Conservation (phyloP, 352 stramenopile species). For the Pythium aquatile region DNA sequence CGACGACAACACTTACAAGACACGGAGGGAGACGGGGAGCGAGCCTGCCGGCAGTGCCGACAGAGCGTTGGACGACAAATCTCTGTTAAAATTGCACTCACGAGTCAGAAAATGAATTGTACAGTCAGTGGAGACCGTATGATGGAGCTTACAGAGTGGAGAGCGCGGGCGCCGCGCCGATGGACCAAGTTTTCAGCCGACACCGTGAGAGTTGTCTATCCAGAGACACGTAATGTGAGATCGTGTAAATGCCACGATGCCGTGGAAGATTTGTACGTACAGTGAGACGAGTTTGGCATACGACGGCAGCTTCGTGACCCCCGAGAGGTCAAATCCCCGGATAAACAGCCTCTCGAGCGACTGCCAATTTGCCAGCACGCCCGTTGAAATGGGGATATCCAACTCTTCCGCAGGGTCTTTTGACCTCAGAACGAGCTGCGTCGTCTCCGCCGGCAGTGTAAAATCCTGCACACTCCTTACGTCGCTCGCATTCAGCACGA, state of each 20-base stretch:
- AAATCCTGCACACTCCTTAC: slow-evolving; percentile 16
- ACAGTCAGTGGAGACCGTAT: background rate
- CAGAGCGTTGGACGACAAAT: slow-evolving; percentile 24
- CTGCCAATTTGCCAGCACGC: slow-evolving; percentile 15
- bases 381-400: slow-evolving; percentile 5
- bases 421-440: slow-evolving; percentile 15
- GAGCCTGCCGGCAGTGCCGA: slow-evolving; percentile 9
- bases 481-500: slow-evolving; percentile 24
- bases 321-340: slow-evolving; percentile 20
- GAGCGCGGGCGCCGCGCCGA: slow-evolving; percentile 10
- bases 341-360: slow-evolving; percentile 16
- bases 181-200: slow-evolving; percentile 16
- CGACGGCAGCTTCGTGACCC: background rate
- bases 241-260: background rate
- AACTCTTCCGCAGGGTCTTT: background rate
- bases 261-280: background rate
- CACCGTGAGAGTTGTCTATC: slow-evolving; percentile 14
- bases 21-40: slow-evolving; percentile 18
- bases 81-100: slow-evolving; percentile 7
- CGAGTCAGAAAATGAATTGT: background rate
- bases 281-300: slow-evolving; percentile 21
- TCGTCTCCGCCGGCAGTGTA: slow-evolving; percentile 3
- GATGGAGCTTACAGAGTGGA: slow-evolving; percentile 18
- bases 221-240: background rate
- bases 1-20: slow-evolving; percentile 11